Conservation (phyloP, 192 early-diverging fungal species). For the Rhizophagus clarus region DNA sequence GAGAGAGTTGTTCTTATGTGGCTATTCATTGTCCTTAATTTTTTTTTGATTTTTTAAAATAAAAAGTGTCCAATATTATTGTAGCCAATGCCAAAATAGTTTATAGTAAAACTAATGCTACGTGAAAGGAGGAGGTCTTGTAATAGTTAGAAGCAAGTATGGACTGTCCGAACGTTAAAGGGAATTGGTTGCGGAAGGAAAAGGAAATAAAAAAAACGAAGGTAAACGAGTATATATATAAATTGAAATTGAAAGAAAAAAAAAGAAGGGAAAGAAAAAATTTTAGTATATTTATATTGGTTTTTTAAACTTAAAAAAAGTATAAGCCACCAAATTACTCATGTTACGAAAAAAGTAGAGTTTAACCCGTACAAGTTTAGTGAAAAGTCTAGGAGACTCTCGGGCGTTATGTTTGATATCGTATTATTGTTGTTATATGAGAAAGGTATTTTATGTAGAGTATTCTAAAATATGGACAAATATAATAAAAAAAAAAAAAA, state of each 20-base stretch:
- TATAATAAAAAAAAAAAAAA: no score
- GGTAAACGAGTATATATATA: no score
- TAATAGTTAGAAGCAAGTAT: not conserved
- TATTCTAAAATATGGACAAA: not conserved
- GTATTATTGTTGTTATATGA: not conserved
- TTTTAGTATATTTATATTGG: no score
- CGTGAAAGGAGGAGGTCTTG: not conserved
- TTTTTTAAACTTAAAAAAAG: no score
- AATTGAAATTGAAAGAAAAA: no score
- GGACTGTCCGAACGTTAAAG: not conserved
- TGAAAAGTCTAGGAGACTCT: no score
- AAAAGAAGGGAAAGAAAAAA: no score
- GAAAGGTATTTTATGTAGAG: not conserved
- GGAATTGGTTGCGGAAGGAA: not conserved
- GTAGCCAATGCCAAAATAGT: constrained; percentile 5
- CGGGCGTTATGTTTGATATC: no score
- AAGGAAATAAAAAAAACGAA: not conserved
- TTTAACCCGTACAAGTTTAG: no score
- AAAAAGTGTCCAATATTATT: not conserved
- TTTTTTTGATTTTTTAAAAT: constrained; percentile 4
- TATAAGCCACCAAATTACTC: no score
- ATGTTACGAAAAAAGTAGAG: no score
- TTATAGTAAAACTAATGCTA: not conserved
- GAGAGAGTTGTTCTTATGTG: constrained; percentile 6
- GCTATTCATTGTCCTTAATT: constrained; percentile 19